phyloP scores from a whole-genome alignment of 768 basidiomycete species.

The Tephrocybe sp. region DNA sequence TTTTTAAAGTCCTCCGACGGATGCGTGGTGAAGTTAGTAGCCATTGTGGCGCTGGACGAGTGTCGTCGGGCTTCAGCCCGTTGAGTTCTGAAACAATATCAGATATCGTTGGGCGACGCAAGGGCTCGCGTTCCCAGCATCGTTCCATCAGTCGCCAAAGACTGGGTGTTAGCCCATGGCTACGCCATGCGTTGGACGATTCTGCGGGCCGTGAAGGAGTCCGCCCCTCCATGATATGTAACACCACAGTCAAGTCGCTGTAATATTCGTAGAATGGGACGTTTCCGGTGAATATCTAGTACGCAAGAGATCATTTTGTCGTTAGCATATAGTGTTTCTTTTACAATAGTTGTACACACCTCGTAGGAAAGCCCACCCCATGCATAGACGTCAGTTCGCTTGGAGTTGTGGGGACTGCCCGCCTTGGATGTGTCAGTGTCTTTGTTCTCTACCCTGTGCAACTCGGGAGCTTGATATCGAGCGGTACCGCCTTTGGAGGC shows the following conservation, averaged over 20 bases:
- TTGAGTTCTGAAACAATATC: background rate
- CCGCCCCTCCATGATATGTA: background rate
- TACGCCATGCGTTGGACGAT: no score
- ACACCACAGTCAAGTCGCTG: background rate
- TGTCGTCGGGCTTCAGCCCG: no score
- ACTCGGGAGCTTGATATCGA: slow-evolving; percentile 3
- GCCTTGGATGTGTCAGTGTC: background rate
- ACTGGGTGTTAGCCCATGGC: no score
- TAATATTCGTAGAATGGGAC: background rate
- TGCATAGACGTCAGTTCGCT: slow-evolving; percentile 2
- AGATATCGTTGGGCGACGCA: background rate
- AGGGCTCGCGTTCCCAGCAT: no score
- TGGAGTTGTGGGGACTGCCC: background rate
- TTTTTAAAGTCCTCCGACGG: no score
- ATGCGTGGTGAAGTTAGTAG: no score
- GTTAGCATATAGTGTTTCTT: background rate
- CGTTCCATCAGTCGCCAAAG: no score
- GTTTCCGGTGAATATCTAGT: background rate
- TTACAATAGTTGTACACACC: background rate
- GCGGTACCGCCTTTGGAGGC: slow-evolving; percentile 1
- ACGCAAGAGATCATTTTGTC: background rate
- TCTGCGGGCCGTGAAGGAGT: no score
- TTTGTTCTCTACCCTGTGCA: background rate
- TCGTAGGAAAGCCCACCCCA: slow-evolving; percentile 5
- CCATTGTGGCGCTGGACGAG: no score